These are phyloP conservation scores for Lathyrus sativus DNA, from an alignment of 306 rosid genomes.

Conservation along the genomic window DNA sequence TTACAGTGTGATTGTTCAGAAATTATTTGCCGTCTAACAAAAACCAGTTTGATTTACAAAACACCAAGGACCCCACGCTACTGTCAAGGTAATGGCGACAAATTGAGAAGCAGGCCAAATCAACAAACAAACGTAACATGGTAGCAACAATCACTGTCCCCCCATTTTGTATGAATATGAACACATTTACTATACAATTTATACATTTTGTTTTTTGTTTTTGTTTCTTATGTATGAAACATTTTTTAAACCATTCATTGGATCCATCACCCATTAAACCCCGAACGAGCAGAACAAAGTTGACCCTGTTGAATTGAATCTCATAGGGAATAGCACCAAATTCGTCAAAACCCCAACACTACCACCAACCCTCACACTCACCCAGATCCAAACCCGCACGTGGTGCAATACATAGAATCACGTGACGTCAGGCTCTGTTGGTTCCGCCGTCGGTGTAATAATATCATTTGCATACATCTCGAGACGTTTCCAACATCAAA, in stretches of 20 bases:
- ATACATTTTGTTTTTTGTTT: background rate
- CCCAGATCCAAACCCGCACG: conserved; percentile 25
- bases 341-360: conserved; percentile 26
- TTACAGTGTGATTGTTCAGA: conserved; percentile 10
- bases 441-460: conserved; percentile 45
- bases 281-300: conserved; percentile 16
- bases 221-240: background rate
- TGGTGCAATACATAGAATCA: conserved; percentile 29
- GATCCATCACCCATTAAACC: conserved; percentile 41
- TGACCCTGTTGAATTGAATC: conserved; percentile 37
- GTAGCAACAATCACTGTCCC: conserved; percentile 28
- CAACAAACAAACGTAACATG: conserved; percentile 32
- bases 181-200: conserved; percentile 15
- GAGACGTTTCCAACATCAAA: conserved; percentile 31
- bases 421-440: conserved; percentile 45
- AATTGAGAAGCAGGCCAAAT: conserved; percentile 28
- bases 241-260: conserved; percentile 11
- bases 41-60: background rate
- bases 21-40: conserved; percentile 32
- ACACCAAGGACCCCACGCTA: conserved; percentile 3
- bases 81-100: conserved; percentile 41
- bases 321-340: conserved; percentile 37
- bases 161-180: conserved; percentile 1
- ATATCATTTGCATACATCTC: conserved; percentile 40
- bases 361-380: conserved; percentile 33